Evolutionary conservation across 306 rosid genomes (phyloP), one percentile per base, ranked within the genome.

Genomic region (Abrus precatorius): DNA sequence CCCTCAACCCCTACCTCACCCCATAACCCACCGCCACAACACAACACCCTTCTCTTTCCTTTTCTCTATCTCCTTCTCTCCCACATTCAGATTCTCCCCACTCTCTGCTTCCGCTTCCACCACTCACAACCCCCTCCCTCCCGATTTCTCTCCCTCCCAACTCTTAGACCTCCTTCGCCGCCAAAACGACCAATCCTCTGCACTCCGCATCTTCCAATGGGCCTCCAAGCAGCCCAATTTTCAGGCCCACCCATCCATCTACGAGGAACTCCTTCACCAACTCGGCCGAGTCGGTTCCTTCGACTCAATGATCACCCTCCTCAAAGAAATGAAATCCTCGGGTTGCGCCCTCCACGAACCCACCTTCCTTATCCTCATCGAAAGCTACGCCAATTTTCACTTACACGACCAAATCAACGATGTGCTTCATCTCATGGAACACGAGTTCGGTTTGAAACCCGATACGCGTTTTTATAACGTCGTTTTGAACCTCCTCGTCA

Each of bases 161-260:
- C 97, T 94, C 72, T 82, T 92, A 27, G 88, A 90, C 74, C 72
- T 89, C 86, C 87, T 94, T 63, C 91, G 92, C 63, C 87, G 85
- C 88, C 95, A 89, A 61, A 85, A 76, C 40, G 95, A 94, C 79
- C 89, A 88, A 45, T 84, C 92, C n/a, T 86, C 98, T 0, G 85
- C 89, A 3, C 86, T 94, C 28, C 88, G 87, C 64, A 60, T 90
- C 30, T 89, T 87, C 82, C 87, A 89, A 40, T 90, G 95, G 93
- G 95, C 97, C 66, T 85, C 94, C 0, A 83, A 85, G 81, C 97
- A 92, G 80, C 91, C 95, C 84, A 88, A 81, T 54, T 92, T 88
- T 87, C 32, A 78, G 0, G 89, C 95, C 53, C 40, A 32, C 71
- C 78, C 88, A 29, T 72, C 88, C 30, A 6, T 92, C 7, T 90